A percentile compares a stretch with the other conserved stretches of the same genome.
These are phyloP conservation scores for Talaromyces atroroseus DNA, from an alignment of 2,329 filamentous ascomycete species.

Conservation along the genomic window DNA sequence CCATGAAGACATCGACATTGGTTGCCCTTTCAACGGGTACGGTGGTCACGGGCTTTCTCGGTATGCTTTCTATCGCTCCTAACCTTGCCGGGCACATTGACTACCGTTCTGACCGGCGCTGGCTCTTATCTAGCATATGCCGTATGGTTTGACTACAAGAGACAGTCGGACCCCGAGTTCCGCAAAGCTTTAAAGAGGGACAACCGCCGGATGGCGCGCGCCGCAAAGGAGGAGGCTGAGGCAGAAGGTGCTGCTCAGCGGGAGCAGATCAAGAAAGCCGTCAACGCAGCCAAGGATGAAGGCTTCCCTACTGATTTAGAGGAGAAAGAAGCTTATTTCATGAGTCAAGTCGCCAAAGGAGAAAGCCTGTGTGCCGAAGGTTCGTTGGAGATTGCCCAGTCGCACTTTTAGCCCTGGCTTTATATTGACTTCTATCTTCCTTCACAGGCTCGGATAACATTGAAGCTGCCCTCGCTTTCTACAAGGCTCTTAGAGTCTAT, in stretches of 20 bases:
- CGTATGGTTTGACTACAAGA: constrained; percentile 61
- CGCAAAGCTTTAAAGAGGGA: constrained; percentile 52
- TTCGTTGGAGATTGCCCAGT: constrained; percentile 42
- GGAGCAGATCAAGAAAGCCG: constrained; percentile 66
- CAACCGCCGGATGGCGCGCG: constrained; percentile 42
- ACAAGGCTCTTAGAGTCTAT: constrained; percentile 98
- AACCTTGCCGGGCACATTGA: background rate
- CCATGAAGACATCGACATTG: constrained; percentile 53
- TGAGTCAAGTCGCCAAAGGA: constrained; percentile 86
- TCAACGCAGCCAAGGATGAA: constrained; percentile 79
- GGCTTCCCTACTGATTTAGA: constrained; percentile 87
- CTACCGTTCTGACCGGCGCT: background rate
- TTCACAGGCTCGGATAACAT: constrained; percentile 44
- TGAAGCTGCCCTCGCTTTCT: constrained; percentile 90
- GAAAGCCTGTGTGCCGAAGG: constrained; percentile 78
- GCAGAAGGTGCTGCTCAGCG: constrained; percentile 44
- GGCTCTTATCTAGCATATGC: constrained; percentile 51
- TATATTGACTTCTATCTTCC: constrained; percentile 16
- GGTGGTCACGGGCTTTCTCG: constrained; percentile 52
- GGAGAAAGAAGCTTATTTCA: constrained; percentile 94
- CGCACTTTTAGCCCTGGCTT: background rate
- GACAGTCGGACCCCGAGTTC: constrained; percentile 60
- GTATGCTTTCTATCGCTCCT: constrained; percentile 28
- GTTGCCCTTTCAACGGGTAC: constrained; percentile 55
- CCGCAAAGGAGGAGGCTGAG: constrained; percentile 45